phyloP scores from a whole-genome alignment of 352 stramenopile species.

The Globisporangium parvum region DNA sequence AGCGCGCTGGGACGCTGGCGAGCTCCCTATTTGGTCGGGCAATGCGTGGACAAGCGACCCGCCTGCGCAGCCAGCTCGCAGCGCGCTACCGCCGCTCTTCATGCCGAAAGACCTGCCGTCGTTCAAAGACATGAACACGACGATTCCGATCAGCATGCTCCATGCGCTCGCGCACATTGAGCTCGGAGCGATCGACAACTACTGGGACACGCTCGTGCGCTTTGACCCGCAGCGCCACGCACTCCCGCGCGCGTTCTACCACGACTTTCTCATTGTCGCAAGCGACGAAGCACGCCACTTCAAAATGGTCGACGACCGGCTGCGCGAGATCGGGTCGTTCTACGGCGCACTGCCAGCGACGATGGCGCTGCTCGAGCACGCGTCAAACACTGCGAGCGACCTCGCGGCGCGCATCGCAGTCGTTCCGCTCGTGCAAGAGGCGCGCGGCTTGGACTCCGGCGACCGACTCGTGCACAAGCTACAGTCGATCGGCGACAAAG shows the following conservation, averaged over 20 bases:
- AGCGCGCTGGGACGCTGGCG: constrained; percentile 28
- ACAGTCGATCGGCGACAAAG: constrained; percentile 56
- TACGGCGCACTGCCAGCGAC: constrained; percentile 71
- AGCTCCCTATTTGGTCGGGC: constrained; percentile 32
- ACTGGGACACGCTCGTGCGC: constrained; percentile 82
- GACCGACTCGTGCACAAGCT: constrained; percentile 69
- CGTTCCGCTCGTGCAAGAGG: constrained; percentile 78
- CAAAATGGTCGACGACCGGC: constrained; percentile 56
- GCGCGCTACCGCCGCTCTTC: constrained; percentile 36
- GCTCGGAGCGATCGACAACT: constrained; percentile 83
- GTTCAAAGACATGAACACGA: constrained; percentile 57
- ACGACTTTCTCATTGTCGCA: constrained; percentile 67
- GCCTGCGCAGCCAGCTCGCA: constrained; percentile 43
- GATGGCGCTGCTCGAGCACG: constrained; percentile 60
- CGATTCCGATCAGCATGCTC: constrained; percentile 69
- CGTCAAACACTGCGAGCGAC: constrained; percentile 56
- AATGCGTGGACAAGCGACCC: constrained; percentile 29
- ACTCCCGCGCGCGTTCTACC: constrained; percentile 57
- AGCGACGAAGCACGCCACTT: constrained; percentile 81
- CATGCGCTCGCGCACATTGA: constrained; percentile 84
- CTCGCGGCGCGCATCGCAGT: constrained; percentile 71
- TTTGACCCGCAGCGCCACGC: constrained; percentile 52
- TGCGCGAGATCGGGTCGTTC: constrained; percentile 50
- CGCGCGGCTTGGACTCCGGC: constrained; percentile 68
- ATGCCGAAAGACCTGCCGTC: constrained; percentile 67